Conservation (phyloP, 208 protist species). For the Porcisia hertigi region DNA sequence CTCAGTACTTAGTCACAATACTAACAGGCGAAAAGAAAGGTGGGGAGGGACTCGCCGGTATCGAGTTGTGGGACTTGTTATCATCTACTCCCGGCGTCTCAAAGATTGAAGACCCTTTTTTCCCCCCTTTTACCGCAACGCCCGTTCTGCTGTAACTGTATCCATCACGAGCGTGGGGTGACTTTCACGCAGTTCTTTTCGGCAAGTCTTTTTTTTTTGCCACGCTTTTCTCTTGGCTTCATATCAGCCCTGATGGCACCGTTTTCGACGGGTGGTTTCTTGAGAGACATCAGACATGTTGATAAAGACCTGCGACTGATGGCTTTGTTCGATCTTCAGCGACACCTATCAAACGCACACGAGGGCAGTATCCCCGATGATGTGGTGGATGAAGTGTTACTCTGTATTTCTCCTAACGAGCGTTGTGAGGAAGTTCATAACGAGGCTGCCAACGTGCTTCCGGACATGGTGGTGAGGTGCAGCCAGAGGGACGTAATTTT, state of each 20-base stretch:
- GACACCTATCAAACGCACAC: conserved; percentile 24
- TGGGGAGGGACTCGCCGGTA: too few relatives aligned
- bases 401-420: conserved; percentile 48
- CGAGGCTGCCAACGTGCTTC: conserved; percentile 31
- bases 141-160: background rate
- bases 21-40: too few relatives aligned
- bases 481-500: conserved; percentile 41
- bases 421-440: conserved; percentile 38
- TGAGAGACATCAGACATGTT: conserved; percentile 53
- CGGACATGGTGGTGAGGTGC: conserved; percentile 36
- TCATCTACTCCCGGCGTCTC: background rate
- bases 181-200: background rate
- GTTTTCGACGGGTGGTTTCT: conserved; percentile 42
- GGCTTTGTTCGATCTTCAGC: conserved; percentile 68
- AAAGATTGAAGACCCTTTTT: background rate
- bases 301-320: conserved; percentile 72
- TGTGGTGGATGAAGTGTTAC: conserved; percentile 38
- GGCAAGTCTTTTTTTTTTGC: background rate
- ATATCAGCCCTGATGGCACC: background rate
- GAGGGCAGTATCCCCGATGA: conserved; percentile 11
- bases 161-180: background rate
- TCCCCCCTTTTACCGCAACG: background rate
- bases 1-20: too few relatives aligned
- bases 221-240: background rate
- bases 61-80: too few relatives aligned